These are phyloP conservation scores for Jamesozyma piceae DNA, from an alignment of 805 yeast species.

Conservation along the genomic window DNA sequence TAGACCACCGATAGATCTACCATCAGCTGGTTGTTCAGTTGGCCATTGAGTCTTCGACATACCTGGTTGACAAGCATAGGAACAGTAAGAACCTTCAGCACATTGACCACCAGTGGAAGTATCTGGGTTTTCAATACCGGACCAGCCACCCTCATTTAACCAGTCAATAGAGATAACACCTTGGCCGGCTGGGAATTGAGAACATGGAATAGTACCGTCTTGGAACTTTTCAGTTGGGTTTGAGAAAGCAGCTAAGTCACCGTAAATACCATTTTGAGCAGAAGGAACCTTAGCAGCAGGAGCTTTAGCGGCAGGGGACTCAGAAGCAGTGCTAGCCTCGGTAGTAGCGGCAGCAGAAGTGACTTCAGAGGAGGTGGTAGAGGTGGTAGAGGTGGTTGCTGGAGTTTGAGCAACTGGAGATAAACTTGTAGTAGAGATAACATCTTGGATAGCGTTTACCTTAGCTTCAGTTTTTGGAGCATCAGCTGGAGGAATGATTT, in stretches of 20 bases:
- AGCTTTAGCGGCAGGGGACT: slow-evolving; percentile 3
- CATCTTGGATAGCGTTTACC: slow-evolving; percentile 7
- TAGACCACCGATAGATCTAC: slow-evolving; percentile 67
- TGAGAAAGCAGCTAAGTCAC: slow-evolving; percentile 51
- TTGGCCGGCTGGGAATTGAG: slow-evolving; percentile 57
- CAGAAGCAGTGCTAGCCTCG: slow-evolving; percentile 1
- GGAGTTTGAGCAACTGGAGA: neutral
- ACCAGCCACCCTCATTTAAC: slow-evolving; percentile 43
- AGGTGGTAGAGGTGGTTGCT: neutral
- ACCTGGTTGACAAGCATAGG: slow-evolving; percentile 72
- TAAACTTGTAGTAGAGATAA: slow-evolving; percentile 8
- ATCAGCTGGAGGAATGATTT: slow-evolving; percentile 7
- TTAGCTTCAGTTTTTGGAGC: neutral
- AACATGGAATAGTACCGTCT: slow-evolving; percentile 62
- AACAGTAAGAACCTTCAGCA: slow-evolving; percentile 61
- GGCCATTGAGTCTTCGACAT: slow-evolving; percentile 82
- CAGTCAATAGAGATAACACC: slow-evolving; percentile 56
- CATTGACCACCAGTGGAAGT: slow-evolving; percentile 56
- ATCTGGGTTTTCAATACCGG: slow-evolving; percentile 48
- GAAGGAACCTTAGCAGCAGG: slow-evolving; percentile 1
- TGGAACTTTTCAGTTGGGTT: slow-evolving; percentile 45
- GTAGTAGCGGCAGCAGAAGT: neutral
- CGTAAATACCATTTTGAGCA: slow-evolving; percentile 32
- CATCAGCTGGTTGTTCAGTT: slow-evolving; percentile 51
- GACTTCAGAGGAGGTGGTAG: slow-evolving; percentile 2